Conservation (phyloP, 2,329 filamentous ascomycete species). For the Aspergillus sp. region DNA sequence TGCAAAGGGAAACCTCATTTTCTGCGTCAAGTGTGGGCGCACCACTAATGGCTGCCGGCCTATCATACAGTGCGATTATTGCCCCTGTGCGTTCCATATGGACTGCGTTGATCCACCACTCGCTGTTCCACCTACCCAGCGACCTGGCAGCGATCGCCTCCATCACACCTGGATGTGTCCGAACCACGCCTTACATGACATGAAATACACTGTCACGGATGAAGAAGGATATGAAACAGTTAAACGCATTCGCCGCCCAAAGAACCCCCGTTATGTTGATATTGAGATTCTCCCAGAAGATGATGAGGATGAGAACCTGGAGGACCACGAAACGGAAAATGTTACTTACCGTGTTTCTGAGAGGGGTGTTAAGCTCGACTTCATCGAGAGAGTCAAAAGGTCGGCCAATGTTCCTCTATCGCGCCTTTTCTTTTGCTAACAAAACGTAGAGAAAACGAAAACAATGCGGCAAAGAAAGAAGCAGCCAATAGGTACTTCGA, state of each 20-base stretch:
- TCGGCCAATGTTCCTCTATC: conserved; percentile 9
- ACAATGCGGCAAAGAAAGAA: conserved; percentile 19
- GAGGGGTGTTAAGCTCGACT: conserved; percentile 67
- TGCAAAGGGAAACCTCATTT: conserved; percentile 68
- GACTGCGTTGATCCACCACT: conserved; percentile 87
- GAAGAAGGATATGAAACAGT: conserved; percentile 51
- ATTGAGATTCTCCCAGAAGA: conserved; percentile 61
- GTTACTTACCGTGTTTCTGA: conserved; percentile 64
- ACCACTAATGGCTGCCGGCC: conserved; percentile 63
- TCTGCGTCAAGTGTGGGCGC: conserved; percentile 75
- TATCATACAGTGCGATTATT: conserved; percentile 85
- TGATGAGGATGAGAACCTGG: conserved; percentile 56
- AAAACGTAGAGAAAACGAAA: conserved; percentile 21
- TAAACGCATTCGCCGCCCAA: conserved; percentile 35
- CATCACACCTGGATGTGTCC: conserved; percentile 83
- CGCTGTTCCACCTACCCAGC: conserved; percentile 69
- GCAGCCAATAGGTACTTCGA: conserved; percentile 23
- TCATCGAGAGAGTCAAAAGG: conserved; percentile 64
- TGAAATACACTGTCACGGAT: conserved; percentile 51
- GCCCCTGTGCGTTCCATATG: conserved; percentile 81
- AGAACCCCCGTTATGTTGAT: conserved; percentile 62
- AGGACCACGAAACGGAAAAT: conserved; percentile 62
- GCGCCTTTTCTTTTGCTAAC: conserved; percentile 8
- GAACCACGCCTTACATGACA: conserved; percentile 75
- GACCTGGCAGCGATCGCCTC: conserved; percentile 49